phyloP scores from a whole-genome alignment of 805 yeast genomes.

The Kluyveromyces lactis region DNA sequence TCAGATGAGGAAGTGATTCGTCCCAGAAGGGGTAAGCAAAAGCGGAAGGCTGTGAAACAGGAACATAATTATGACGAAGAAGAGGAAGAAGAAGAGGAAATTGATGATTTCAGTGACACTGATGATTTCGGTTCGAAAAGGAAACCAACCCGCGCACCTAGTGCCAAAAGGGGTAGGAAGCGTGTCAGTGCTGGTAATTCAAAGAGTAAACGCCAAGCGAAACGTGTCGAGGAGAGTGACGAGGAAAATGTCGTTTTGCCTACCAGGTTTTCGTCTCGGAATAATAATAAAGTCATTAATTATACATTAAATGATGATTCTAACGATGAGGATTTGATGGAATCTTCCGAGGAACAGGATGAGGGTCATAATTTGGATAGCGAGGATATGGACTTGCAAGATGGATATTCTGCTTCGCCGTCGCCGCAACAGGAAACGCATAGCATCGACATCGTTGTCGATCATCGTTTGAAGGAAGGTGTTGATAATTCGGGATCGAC shows the following conservation, averaged over 20 bases:
- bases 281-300: slow-evolving; percentile 49
- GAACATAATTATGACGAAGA: slow-evolving; percentile 21
- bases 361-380: slow-evolving; percentile 12
- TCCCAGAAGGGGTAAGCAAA: slow-evolving; percentile 18
- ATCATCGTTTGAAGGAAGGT: slow-evolving; percentile 21
- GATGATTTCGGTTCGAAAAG: slow-evolving; percentile 15
- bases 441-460: slow-evolving; percentile 21
- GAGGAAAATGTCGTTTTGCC: slow-evolving; percentile 33
- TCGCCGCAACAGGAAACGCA: slow-evolving; percentile 29
- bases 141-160: slow-evolving; percentile 9
- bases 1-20: slow-evolving; percentile 24
- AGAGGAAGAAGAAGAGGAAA: slow-evolving; percentile 21
- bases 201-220: slow-evolving; percentile 4
- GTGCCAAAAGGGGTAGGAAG: slow-evolving; percentile 16
- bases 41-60: slow-evolving; percentile 23
- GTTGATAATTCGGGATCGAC: slow-evolving; percentile 10
- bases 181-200: slow-evolving; percentile 12
- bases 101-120: slow-evolving; percentile 26
- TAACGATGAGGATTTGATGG: slow-evolving; percentile 36
- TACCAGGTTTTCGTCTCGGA: slow-evolving; percentile 71
- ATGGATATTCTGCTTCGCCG: slow-evolving; percentile 23
- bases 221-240: slow-evolving; percentile 2
- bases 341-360: slow-evolving; percentile 19
- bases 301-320: slow-evolving; percentile 61
- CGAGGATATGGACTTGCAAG: slow-evolving; percentile 11